phyloP scores from a whole-genome alignment of 2,329 filamentous ascomycete species.

The Huntiella decipiens region DNA sequence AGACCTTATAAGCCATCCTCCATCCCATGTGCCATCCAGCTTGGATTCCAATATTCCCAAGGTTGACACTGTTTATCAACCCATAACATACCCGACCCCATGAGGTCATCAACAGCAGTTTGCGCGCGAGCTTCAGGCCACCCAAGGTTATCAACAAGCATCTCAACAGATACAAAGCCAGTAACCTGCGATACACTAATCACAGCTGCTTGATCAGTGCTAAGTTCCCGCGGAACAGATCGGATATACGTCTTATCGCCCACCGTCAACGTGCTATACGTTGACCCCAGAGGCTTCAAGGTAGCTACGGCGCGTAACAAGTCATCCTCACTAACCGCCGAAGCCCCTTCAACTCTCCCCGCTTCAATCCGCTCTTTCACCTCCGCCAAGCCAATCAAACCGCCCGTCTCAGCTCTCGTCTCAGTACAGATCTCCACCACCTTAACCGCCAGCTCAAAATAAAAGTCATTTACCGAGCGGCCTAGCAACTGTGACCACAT shows the following conservation, averaged over 20 bases:
- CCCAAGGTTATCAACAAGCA: constrained; percentile 68
- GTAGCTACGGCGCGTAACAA: constrained; percentile 76
- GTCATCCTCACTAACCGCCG: constrained; percentile 79
- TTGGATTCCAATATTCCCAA: constrained; percentile 84
- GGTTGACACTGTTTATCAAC: constrained; percentile 64
- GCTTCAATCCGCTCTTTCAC: constrained; percentile 57
- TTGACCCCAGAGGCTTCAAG: constrained; percentile 68
- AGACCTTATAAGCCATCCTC: not conserved
- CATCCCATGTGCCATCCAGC: constrained; percentile 39
- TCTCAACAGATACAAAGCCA: constrained; percentile 75
- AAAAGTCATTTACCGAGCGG: constrained; percentile 88
- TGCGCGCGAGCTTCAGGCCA: constrained; percentile 75
- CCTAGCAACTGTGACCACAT: constrained; percentile 90
- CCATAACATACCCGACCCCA: constrained; percentile 84
- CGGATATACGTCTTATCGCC: constrained; percentile 75
- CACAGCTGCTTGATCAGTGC: constrained; percentile 80
- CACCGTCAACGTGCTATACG: constrained; percentile 69
- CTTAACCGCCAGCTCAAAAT: constrained; percentile 90
- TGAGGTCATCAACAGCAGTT: constrained; percentile 76
- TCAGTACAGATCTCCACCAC: constrained; percentile 83
- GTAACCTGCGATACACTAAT: constrained; percentile 80
- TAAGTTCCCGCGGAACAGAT: constrained; percentile 85
- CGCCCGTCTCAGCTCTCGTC: constrained; percentile 79
- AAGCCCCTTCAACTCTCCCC: constrained; percentile 54
- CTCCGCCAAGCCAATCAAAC: constrained; percentile 69